A percentile compares a stretch with the other conserved stretches of the same genome.
Conservation (phyloP, 2,329 filamentous ascomycete species). For the Trichothecium sympodiale region DNA sequence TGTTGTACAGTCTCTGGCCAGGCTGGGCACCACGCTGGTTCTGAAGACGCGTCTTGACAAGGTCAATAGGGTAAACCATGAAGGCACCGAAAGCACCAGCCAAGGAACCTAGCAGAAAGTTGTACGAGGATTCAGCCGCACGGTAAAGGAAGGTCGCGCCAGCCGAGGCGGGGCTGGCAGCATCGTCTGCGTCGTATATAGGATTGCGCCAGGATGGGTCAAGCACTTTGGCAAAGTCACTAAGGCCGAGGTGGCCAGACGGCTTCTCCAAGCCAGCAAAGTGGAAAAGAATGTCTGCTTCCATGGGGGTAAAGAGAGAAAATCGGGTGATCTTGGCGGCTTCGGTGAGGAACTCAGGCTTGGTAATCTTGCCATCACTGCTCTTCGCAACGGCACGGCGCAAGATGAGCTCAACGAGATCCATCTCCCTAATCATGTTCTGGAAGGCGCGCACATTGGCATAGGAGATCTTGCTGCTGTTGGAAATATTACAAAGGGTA, state of each 20-base stretch:
- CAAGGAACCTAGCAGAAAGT: conserved; percentile 79
- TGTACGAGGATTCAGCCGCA: conserved; percentile 62
- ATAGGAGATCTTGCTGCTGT: conserved; percentile 89
- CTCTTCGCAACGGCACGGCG: conserved; percentile 78
- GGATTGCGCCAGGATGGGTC: conserved; percentile 81
- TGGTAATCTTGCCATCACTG: conserved; percentile 82
- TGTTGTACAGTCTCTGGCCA: conserved; percentile 87
- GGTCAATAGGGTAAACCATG: conserved; percentile 98
- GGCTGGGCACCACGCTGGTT: conserved; percentile 81
- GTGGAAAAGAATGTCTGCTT: conserved; percentile 96
- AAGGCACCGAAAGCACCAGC: conserved; percentile 97
- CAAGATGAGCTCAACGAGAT: conserved; percentile 88
- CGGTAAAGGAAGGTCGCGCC: conserved; percentile 40
- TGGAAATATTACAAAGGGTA: conserved; percentile 88
- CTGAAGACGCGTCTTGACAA: conserved; percentile 97
- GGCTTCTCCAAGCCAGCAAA: conserved; percentile 89
- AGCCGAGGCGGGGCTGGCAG: conserved; percentile 20
- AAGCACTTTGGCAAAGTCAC: conserved; percentile 88
- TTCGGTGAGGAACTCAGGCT: conserved; percentile 89
- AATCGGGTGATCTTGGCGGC: conserved; percentile 85
- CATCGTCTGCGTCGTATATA: conserved; percentile 37
- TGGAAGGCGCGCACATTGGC: conserved; percentile 96
- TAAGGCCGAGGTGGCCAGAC: conserved; percentile 69
- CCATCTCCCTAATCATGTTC: conserved; percentile 97
- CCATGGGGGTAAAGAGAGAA: conserved; percentile 95